Base-by-base conservation (phyloP, 352 stramenopile species). In the Aphanomyces stellatus region DNA sequence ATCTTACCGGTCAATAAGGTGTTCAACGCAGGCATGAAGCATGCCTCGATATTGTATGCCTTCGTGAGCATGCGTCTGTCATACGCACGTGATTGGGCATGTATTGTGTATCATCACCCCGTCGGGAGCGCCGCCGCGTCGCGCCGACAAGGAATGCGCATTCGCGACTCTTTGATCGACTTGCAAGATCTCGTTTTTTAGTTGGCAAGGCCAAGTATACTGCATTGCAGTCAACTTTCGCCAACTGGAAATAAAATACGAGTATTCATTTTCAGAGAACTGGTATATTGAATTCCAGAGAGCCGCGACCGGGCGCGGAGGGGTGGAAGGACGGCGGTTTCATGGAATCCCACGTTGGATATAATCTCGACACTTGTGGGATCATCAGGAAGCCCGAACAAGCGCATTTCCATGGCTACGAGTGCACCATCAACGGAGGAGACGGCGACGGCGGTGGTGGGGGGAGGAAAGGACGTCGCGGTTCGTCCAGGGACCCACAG, bases 401-500 rank as follows among this genome's bases (percentile, higher is more conserved):
- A 46, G 37, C n/a, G 37, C 37, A 53, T 28, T n/a, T 15, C 25
- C 49, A 65, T 55, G 57, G 25, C 57, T 28, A 30, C 43, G 19
- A 51, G 42, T 22, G 25, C 42, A 8, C 8, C 42, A 24, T 51
- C 57, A 6, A 51, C 35, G 11, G 28, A 22, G 28, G 43, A 11
- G 17, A 41, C 37, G 27, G 49, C 17, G 8, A 31, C 40, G 19
- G 60, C 60, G 17, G 34, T 28, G 5, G 60, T 40, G 46, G 41
- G 42, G 27, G 48, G 22, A 27, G 37, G 33, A 8, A 35, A 35
- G 6, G 57, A 67, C 11, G 60, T 57, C 8, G 30, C 37, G 13
- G 17, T 42, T 40, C 82, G 80, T 10, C 78, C 78, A 13, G 85
- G 78, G 7, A 93, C 79, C 22, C 78, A 94, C 71, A 85, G 78